A percentile compares a stretch with the other conserved stretches of the same genome.
Conservation (phyloP, 2,329 filamentous ascomycete species). For the Cladophialophora immunda region DNA sequence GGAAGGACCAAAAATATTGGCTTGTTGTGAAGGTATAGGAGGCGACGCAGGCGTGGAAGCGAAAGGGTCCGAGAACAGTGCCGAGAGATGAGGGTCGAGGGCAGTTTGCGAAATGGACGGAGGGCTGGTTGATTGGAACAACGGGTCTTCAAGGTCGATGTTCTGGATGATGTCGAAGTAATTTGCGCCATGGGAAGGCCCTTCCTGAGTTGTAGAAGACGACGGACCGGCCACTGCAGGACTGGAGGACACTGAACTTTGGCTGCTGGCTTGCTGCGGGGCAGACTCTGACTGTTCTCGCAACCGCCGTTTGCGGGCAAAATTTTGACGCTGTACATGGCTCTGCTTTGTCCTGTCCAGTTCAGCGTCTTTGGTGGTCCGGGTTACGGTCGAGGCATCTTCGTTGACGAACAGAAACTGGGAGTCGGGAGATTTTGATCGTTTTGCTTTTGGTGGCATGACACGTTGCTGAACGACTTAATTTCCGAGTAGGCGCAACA, state of each 20-base stretch:
- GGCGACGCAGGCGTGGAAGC: slow-evolving; percentile 19
- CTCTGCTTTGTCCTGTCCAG: slow-evolving; percentile 39
- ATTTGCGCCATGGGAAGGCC: neutral
- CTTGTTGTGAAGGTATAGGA: slow-evolving; percentile 3
- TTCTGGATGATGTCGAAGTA: slow-evolving; percentile 30
- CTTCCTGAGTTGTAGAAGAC: slow-evolving; percentile 17
- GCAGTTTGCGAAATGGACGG: slow-evolving; percentile 13
- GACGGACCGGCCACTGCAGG: slow-evolving; percentile 18
- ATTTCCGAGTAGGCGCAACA: neutral
- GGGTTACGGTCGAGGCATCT: slow-evolving; percentile 34
- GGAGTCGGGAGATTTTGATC: slow-evolving; percentile 33
- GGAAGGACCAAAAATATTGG: slow-evolving; percentile 16
- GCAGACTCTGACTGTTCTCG: slow-evolving; percentile 23
- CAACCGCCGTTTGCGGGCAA: slow-evolving; percentile 34
- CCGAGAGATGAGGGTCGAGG: slow-evolving; percentile 29
- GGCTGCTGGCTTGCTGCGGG: slow-evolving; percentile 14
- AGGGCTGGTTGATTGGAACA: slow-evolving; percentile 27
- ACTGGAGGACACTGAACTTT: slow-evolving; percentile 26
- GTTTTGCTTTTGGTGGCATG: slow-evolving; percentile 35
- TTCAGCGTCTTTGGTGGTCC: slow-evolving; percentile 32
- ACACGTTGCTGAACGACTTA: slow-evolving; percentile 16
- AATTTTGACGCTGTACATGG: slow-evolving; percentile 39
- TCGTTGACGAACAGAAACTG: slow-evolving; percentile 39
- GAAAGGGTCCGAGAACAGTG: slow-evolving; percentile 31
- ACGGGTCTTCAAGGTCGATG: slow-evolving; percentile 23